A percentile compares a stretch with the other conserved stretches of the same genome.
These are phyloP conservation scores for Starmera caribaea DNA, from an alignment of 805 yeast genomes.

Conservation along the genomic window DNA sequence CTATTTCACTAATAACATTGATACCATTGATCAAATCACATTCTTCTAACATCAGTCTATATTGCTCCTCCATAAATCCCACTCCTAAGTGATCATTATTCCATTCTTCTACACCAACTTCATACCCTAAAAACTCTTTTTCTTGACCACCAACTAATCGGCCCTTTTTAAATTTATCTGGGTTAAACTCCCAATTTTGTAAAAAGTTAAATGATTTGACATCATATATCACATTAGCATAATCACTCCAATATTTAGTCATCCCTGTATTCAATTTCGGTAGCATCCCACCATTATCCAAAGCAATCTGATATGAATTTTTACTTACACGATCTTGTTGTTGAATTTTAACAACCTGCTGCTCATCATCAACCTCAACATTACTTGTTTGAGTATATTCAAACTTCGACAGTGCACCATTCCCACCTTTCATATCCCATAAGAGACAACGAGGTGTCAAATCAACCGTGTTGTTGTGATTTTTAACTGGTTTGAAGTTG, in stretches of 20 bases:
- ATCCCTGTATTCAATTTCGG: constrained; percentile 28
- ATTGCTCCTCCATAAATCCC: constrained; percentile 47
- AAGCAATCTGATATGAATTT: constrained; percentile 52
- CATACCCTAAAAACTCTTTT: constrained; percentile 35
- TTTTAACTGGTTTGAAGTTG: constrained; percentile 32
- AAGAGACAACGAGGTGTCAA: constrained; percentile 73
- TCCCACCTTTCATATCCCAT: constrained; percentile 77
- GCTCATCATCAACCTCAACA: constrained; percentile 5
- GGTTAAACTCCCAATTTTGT: constrained; percentile 49
- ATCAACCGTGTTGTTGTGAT: constrained; percentile 35
- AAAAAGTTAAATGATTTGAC: constrained; percentile 50
- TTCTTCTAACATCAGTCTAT: constrained; percentile 59
- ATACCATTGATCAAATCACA: constrained; percentile 71
- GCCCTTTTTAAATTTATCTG: constrained; percentile 19
- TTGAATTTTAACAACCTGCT: constrained; percentile 18
- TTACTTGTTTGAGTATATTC: constrained; percentile 29
- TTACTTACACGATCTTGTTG: constrained; percentile 30
- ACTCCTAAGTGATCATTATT: constrained; percentile 23
- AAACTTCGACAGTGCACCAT: constrained; percentile 53
- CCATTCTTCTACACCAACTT: constrained; percentile 57
- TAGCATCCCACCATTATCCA: constrained; percentile 38
- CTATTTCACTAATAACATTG: constrained; percentile 59
- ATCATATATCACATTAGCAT: constrained; percentile 53
- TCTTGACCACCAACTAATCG: constrained; percentile 17
- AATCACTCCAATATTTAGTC: constrained; percentile 74